Base-by-base conservation (phyloP, 495 filamentous ascomycete genomes). In the Neurospora sp. region DNA sequence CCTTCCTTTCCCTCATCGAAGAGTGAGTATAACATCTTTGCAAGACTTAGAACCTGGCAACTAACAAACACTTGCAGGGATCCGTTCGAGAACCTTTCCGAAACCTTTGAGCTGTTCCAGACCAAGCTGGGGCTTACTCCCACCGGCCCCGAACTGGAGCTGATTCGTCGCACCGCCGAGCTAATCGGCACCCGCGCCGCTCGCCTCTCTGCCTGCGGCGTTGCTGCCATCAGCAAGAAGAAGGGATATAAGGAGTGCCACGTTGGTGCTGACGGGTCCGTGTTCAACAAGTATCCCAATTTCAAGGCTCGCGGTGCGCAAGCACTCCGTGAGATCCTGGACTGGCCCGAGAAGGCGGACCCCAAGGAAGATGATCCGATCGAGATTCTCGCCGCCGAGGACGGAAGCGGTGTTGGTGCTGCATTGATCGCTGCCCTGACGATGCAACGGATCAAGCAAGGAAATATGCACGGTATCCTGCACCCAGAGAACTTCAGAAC, bases 231-330 rank as follows among this genome's bases (percentile, higher is more conserved):
- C 76, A 94, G 92, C 86, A 95, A 89, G 81, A 98, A 97, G 91
- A 98, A 97, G 86, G 89, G 90, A 72, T 93, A 93, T 75, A 84
- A 89, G 75, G 88, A 90, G 16, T 97, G 93, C 87, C 94, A 98
- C 81, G 95, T 98, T 22, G 95, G 95, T 76, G 95, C 95, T 45
- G 95, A 98, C 76, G 95, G 95, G 35, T 95, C 92, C 12, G 94
- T 98, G 59, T 98, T 98, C 86, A 97, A 97, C 87, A 97, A 97
- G 82, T 98, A 98, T 83, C 95, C 95, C 2, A 93, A 97, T 82
- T 98, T 98, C 87, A 95, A 97, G 87, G 88, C 88, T 18, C 92
- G 95, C 69, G 94, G 94, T 71, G 95, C 95, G 5, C 86, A 89
- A 76, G 95, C 95, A 27, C 89, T 98, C 27, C 90, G 94, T 22